Evolutionary conservation across 208 protist species (phyloP).

Genomic region (Giardia duodenalis): DNA sequence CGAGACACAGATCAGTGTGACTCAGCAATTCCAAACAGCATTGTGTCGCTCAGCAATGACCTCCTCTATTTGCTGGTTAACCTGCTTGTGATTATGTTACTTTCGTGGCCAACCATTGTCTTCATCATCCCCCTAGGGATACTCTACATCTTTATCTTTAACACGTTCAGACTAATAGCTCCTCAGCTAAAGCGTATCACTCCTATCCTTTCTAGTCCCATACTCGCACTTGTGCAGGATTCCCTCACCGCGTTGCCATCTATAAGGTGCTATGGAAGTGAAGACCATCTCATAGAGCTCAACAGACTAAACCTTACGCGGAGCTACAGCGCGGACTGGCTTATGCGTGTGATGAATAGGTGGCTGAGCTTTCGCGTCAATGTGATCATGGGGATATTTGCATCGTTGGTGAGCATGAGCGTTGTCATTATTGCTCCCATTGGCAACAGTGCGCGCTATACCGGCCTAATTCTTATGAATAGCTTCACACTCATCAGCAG

Average conservation of each 20-base stretch:
- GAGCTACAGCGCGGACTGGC: not conserved
- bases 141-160: not conserved
- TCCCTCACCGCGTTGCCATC: not conserved
- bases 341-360: not conserved
- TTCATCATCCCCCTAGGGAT: not conserved
- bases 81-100: not conserved
- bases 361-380: not conserved
- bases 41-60: not conserved
- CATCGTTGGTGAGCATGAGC: not conserved
- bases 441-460: not conserved
- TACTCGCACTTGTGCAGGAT: not conserved
- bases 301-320: not conserved
- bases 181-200: not conserved
- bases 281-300: not conserved
- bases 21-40: not conserved
- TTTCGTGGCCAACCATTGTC: not conserved
- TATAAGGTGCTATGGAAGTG: not conserved
- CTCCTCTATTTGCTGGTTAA: conserved; percentile 16
- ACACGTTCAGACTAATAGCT: not conserved
- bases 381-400: not conserved
- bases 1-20: conserved; percentile 33
- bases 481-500: not conserved
- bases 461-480: not conserved
- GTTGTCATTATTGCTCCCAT: not conserved
- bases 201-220: not conserved